A percentile compares a stretch with the other conserved stretches of the same genome.
These are phyloP conservation scores for Nitzschia inconspicua DNA, from an alignment of 108 stramenopile species.

Conservation along the genomic window DNA sequence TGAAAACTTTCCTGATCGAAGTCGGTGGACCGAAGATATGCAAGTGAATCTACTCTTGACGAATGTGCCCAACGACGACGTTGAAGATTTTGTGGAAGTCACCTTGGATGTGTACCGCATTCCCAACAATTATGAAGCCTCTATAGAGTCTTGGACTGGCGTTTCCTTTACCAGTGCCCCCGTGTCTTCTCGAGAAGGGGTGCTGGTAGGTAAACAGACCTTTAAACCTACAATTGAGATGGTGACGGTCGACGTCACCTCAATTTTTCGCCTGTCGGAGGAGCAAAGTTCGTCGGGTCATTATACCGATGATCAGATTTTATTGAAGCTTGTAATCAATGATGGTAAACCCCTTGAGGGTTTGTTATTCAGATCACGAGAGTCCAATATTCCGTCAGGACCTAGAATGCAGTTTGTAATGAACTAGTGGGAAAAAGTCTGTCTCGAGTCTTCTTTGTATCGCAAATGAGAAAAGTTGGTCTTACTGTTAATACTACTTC, in stretches of 20 bases:
- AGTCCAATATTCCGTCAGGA: too few species aligned
- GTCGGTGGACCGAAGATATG: conserved; percentile 2
- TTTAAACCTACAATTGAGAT: neutral
- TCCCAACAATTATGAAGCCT: neutral
- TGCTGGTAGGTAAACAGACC: neutral
- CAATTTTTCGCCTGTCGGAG: neutral
- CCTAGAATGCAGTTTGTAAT: too few species aligned
- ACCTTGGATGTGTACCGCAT: conserved; percentile 5
- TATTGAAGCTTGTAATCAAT: neutral
- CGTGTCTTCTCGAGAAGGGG: neutral
- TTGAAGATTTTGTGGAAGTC: neutral
- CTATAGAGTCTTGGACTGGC: conserved; percentile 3
- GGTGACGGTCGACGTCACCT: neutral
- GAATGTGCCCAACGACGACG: neutral
- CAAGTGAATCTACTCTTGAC: neutral
- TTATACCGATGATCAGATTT: conserved; percentile 1
- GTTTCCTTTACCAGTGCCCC: neutral
- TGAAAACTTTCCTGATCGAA: neutral
- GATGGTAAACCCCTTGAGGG: neutral
- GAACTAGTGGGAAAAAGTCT: too few species aligned
- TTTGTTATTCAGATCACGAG: neutral
- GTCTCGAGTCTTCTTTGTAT: too few species aligned
- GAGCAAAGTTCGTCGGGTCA: neutral
- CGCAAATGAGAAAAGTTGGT: too few species aligned
- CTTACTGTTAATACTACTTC: too few species aligned